Base-by-base conservation (phyloP, 1,139 yeast species). In the Pichia sp. region DNA sequence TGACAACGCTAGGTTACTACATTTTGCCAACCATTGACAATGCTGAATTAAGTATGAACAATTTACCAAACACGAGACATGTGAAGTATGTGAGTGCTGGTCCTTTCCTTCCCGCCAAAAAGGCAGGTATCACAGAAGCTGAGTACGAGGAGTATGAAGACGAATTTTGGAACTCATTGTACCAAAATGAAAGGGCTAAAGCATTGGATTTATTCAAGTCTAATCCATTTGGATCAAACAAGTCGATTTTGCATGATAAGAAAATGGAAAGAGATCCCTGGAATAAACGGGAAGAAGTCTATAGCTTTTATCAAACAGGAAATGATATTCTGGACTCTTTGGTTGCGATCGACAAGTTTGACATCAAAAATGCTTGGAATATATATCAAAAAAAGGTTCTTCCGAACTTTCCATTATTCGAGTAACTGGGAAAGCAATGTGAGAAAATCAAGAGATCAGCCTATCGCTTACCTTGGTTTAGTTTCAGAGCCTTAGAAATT, bases 201-300 rank as follows among this genome's bases (percentile, higher is more conserved):
- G 95, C 95, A 0, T 74, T 82, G 2, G 64, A 68, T n/a, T 74
- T 75, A 42, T 88, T 87, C 63, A 73, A 71, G 42, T 59, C 63
- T 3, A 93, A 87, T 67, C 82, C 84, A 70, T 84, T 81, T 66
- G 95, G 92, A 0, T 70, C 77, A 29, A 70, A 66, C 30, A 70
- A 71, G 10, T 72, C 78, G 0, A 70, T 74, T 41, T 57, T 72
- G 38, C 66, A 70, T n/a, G 76, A 74, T 51, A 84, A 80, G 66
- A 65, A 70, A 51, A 55, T 68, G 0, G 31, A 54, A 13, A 72
- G 96, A 57, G 85, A 88, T 64, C 93, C 95, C 0, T 85, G 78
- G 67, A 70, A 75, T 2, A 72, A 54, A 44, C 54, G 53, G 38
- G 4, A 13, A 2, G 40, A 54, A 36, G 54, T 58, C 32, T 11